Evolutionary conservation across 1,139 yeast genomes (phyloP), one percentile per base, ranked within the genome.

Genomic region (Entelexis paramagnoliae): DNA sequence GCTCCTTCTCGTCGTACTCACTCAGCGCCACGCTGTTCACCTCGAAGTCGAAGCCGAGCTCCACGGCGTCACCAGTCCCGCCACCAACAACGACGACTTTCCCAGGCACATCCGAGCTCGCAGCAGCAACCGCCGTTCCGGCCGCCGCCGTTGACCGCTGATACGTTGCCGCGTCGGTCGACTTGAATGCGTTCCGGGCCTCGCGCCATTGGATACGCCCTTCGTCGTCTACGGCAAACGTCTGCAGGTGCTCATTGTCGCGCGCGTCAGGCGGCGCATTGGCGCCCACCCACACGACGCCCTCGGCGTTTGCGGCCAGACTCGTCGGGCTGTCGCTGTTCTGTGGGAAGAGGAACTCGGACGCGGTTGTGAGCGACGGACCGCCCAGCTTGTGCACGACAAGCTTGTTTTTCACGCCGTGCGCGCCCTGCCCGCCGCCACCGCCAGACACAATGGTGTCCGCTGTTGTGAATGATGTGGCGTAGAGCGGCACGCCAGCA

Each of bases 341-440:
- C 14, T 36, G 40, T 1, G 61, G 58, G 13, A 61, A 52, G 39
- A 24, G 46, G 34, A 40, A 44, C 38, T 53, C 58, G 11, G 40
- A 45, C 16, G 35, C 14, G 17, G 24, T n/a, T 5, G 32, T 17
- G 22, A 44, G 40, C 4, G 38, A 46, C 7, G 49, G 38, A 9
- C 49, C 46, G 16, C 34, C 36, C 3, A 49, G 34, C 9, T 47
- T 35, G 38, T 53, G 42, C 11, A 50, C 44, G 1, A 53, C 80
- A 60, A 89, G 72, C 65, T 84, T 87, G 67, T 89, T 89, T 45
- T 91, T 85, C 52, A 88, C 79, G 43, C 96, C 96, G 63, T 86
- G 81, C 69, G 64, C 81, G 16, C 95, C 95, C 66, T 86, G 95
- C 38, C 96, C 97, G 36, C 96, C 96, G 44, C 97, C 98, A 41